Evolutionary conservation across 176 grass and related monocot genomes (phyloP).

Genomic region (Paspalum notatum): DNA sequence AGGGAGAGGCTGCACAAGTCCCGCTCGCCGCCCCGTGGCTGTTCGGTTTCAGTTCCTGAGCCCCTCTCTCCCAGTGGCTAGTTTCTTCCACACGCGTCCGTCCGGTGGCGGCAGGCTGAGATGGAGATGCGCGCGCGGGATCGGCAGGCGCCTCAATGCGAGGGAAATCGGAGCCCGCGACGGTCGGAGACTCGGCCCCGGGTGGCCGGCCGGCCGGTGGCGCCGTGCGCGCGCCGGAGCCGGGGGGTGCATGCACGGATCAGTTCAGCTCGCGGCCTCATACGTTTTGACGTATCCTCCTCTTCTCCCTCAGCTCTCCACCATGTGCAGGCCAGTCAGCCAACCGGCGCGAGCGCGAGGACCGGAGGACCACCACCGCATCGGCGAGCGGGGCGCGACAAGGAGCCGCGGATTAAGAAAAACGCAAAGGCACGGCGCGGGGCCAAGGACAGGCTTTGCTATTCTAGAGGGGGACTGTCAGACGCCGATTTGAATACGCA

Average conservation of each 20-base stretch:
- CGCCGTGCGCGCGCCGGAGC: conserved; percentile 25
- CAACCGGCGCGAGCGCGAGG: conserved; percentile 4
- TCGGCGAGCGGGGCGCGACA: conserved; percentile 35
- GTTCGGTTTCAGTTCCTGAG: too few relatives aligned
- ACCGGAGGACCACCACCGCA: too few relatives aligned
- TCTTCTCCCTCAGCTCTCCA: too few relatives aligned
- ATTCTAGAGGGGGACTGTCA: conserved; percentile 54
- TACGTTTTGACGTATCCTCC: background rate
- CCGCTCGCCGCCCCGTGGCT: too few relatives aligned
- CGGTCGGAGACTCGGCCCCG: background rate
- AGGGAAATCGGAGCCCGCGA: background rate
- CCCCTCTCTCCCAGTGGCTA: too few relatives aligned
- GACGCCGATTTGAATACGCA: conserved; percentile 47
- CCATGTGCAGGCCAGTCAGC: conserved; percentile 24
- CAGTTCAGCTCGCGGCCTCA: background rate
- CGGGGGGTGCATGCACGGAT: background rate
- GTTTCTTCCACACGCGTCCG: background rate
- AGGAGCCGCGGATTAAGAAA: conserved; percentile 47
- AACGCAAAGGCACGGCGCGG: conserved; percentile 23
- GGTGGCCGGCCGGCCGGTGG: conserved; percentile 32
- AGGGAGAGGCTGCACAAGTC: too few relatives aligned
- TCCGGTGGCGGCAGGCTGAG: background rate
- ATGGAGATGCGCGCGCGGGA: background rate
- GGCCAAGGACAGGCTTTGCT: conserved; percentile 41
- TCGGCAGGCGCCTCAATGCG: conserved; percentile 33